Base-by-base conservation (phyloP, 202 grass and related monocot species). In the Panicum hallii region DNA sequence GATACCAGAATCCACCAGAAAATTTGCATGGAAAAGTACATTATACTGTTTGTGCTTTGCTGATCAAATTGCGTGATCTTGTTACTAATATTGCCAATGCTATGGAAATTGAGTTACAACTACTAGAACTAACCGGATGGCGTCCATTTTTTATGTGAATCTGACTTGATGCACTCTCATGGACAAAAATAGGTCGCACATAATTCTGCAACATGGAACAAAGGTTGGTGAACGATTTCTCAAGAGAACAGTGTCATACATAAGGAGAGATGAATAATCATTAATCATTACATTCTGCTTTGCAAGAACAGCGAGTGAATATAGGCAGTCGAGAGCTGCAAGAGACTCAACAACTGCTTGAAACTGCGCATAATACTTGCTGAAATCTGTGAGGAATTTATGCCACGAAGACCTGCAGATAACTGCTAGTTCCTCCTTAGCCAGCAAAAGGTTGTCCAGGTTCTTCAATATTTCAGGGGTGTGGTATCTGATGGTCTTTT, bases 311-410 rank as follows among this genome's bases (percentile, higher is more conserved):
- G 93, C 89, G 76, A 98, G 81, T 67, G 95, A 98, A 79, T 90
- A 88, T 78, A 98, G 87, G 71, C 95, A 98, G 83, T 98, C 95
- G 49, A 98, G 79, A 83, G 91, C 67, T 54, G 93, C 95, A 76
- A 98, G 84, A 93, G 91, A 90, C 77, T 95, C 87, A 67, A 94
- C 89, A 70, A 63, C 65, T 83, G 89, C 88, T 90, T 93, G 93
- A 90, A 95, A 98, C 77, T 95, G 91, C 3, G 86, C 79, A 77
- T 95, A 92, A 71, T 95, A 90, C 87, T 94, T 88, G 19, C 84
- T 14, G 6, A 98, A 98, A 64, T 79, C 70, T 79, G 73, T 82
- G 54, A 95, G 85, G 72, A 98, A 98, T 63, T 87, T 89, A 71
- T 91, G 83, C 95, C 95, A 98, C n/a, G 93, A 83, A 13, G 83